Evolutionary conservation across 2,329 filamentous ascomycete genomes (phyloP), one percentile per base, ranked within the genome.

Genomic region (Cladosporium cucumerinum): DNA sequence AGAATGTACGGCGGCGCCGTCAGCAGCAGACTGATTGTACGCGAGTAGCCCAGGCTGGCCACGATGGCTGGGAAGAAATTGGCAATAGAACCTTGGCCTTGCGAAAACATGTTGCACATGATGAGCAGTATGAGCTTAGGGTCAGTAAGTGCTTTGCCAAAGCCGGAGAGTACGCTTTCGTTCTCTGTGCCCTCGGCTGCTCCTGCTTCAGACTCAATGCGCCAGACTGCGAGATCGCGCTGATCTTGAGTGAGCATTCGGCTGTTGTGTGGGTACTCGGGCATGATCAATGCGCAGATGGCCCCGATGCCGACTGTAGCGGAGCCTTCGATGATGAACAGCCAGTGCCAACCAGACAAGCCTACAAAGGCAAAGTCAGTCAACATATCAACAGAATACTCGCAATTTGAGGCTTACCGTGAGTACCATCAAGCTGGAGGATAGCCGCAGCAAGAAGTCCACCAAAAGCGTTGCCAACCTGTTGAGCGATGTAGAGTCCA

Each of bases 281-380:
- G 84, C 16, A 86, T 73, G 59, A 79, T 78, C 68, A 84, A 84
- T 72, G 80, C 88, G 2, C 84, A 81, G 3, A 85, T 69, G 3
- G 82, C 70, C 0, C 83, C 83, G 2, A 85, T 79, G 5, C 84
- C 65, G 5, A 88, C 73, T 14, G 83, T 85, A 1, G 87, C 85
- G 3, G 85, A 73, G 14, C 86, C 87, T 74, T 89, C 87, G 46
- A 68, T 68, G 85, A 79, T 69, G 64, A 65, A 59, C 25, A 63
- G 23, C 81, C 72, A 93, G 60, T 90, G 82, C 91, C 91, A 95
- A 10, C 89, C 91, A 1, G 77, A 71, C 72, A 93, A 94, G 26
- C 86, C 87, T 14, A 14, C 8, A 32, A 58, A 16, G 76, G n/a
- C 21, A 25, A 25, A 4, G 48, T 25, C 18, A 46, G 34, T 28